These are phyloP conservation scores for Boletus reticuloceps DNA, from an alignment of 768 basidiomycete genomes.

Conservation along the genomic window DNA sequence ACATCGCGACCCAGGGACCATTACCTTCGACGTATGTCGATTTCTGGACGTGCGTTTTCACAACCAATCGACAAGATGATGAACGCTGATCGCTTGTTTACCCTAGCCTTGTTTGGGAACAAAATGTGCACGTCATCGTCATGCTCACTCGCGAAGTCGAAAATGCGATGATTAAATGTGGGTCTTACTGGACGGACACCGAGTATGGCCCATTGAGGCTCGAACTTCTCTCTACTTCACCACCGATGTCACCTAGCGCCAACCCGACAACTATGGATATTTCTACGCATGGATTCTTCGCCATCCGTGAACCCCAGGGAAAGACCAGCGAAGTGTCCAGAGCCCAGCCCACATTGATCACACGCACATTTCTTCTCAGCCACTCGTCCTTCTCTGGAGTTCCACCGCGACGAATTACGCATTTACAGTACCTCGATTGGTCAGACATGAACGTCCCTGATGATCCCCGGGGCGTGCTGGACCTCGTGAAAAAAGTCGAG, in stretches of 20 bases:
- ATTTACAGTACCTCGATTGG: conserved; percentile 94
- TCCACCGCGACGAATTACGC: conserved; percentile 66
- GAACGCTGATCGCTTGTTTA: conserved; percentile 5
- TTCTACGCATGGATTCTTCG: conserved; percentile 35
- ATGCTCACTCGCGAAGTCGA: conserved; percentile 96
- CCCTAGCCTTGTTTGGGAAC: conserved; percentile 83
- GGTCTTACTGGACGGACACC: conserved; percentile 78
- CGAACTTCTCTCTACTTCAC: conserved; percentile 46
- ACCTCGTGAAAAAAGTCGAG: conserved; percentile 71
- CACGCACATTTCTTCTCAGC: conserved; percentile 65
- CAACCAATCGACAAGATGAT: neutral
- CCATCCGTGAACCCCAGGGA: conserved; percentile 24
- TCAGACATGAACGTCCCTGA: conserved; percentile 95
- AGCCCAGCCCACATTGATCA: conserved; percentile 38
- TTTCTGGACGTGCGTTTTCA: conserved; percentile 85
- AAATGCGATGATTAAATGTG: conserved; percentile 86
- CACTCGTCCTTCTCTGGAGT: conserved; percentile 59
- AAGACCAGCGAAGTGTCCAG: conserved; percentile 7
- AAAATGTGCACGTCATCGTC: conserved; percentile 91
- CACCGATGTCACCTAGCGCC: conserved; percentile 25
- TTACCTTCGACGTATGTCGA: conserved; percentile 85
- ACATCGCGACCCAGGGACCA: conserved; percentile 96
- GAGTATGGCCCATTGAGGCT: conserved; percentile 72
- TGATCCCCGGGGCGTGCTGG: conserved; percentile 70
- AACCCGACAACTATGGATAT: conserved; percentile 34